phyloP scores from a whole-genome alignment of 768 basidiomycete genomes.

The Russula virescens region DNA sequence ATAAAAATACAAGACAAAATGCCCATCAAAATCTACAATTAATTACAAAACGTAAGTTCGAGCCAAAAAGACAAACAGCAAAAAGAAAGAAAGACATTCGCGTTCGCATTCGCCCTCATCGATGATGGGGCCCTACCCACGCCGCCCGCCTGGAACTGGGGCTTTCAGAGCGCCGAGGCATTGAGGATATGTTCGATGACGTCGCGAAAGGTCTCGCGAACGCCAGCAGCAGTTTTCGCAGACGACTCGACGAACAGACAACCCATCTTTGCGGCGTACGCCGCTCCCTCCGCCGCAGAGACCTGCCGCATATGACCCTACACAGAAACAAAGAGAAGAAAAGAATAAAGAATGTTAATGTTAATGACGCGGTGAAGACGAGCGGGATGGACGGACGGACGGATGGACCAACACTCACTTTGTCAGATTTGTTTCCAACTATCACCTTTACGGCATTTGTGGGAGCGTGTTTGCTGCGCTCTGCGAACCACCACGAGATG shows the following conservation, averaged over 20 bases:
- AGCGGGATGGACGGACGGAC: neutral
- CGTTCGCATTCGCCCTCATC: too few species aligned
- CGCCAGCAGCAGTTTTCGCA: constrained; percentile 84
- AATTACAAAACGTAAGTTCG: too few species aligned
- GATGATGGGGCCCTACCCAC: too few species aligned
- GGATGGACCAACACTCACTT: too few species aligned
- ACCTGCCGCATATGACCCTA: constrained; percentile 89
- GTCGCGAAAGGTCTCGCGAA: constrained; percentile 67
- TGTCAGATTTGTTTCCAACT: constrained; percentile 92
- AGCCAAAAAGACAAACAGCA: too few species aligned
- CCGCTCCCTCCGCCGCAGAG: constrained; percentile 63
- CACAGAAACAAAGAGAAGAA: neutral
- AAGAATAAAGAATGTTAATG: too few species aligned
- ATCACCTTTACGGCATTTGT: constrained; percentile 84
- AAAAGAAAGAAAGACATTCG: too few species aligned
- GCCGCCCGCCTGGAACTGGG: too few species aligned
- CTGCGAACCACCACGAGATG: constrained; percentile 83
- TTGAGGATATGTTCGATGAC: constrained; percentile 70
- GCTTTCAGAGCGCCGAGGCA: neutral
- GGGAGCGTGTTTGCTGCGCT: constrained; percentile 88
- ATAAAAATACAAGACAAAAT: too few species aligned
- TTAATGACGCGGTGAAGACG: too few species aligned
- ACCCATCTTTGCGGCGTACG: constrained; percentile 76
- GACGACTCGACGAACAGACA: constrained; percentile 87
- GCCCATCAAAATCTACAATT: too few species aligned